Conservation (phyloP, 495 filamentous ascomycete species). For the Lasiosphaeria miniovina region DNA sequence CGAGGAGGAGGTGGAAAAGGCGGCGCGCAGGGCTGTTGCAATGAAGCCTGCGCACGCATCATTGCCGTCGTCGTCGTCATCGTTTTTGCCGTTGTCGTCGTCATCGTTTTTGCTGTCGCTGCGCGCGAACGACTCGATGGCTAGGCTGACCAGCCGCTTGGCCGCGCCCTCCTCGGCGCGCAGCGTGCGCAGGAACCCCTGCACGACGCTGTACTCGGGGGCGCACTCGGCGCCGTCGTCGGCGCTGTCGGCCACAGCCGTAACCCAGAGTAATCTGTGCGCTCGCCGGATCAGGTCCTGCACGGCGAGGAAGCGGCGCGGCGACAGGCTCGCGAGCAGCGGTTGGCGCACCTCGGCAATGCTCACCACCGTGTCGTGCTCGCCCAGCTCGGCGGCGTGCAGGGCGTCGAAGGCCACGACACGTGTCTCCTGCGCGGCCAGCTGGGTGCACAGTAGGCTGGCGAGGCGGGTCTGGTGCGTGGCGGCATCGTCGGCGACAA, state of each 20-base stretch:
- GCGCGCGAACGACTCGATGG: slow-evolving; percentile 21
- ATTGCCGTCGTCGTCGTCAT: no score
- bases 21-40: no score
- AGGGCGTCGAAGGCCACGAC: not conserved
- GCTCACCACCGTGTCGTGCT: not conserved
- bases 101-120: no score
- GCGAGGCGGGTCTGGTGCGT: slow-evolving; percentile 44
- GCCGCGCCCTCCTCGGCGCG: slow-evolving; percentile 30
- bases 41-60: no score
- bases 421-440: not conserved
- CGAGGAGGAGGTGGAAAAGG: not conserved
- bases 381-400: not conserved
- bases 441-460: slow-evolving; percentile 44
- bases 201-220: slow-evolving; percentile 22
- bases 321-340: not conserved
- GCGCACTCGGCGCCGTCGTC: slow-evolving; percentile 4
- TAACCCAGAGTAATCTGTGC: slow-evolving; percentile 23
- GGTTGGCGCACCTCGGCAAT: not conserved
- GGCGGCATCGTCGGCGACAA: slow-evolving; percentile 40
- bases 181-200: slow-evolving; percentile 31
- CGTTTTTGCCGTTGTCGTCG: no score
- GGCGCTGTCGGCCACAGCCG: not conserved
- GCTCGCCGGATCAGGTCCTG: not conserved
- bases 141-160: slow-evolving; percentile 27
- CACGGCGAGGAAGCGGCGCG: not conserved